Evolutionary conservation across 768 basidiomycete genomes (phyloP).

Genomic region (Tulasnella sp.): DNA sequence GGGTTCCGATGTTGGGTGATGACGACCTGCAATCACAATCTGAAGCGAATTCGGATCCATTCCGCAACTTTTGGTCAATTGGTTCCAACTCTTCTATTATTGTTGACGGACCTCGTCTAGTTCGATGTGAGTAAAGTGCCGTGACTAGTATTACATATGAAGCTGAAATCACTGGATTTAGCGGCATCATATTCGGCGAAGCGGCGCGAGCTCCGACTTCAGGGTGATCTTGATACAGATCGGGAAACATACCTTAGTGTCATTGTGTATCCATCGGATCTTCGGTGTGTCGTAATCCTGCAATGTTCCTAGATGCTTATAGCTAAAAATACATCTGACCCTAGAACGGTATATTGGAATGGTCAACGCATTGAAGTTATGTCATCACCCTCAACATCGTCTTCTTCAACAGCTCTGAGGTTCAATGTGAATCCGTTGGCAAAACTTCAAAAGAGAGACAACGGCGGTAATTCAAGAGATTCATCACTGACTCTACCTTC

Average conservation of each 20-base stretch:
- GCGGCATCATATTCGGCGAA: slow-evolving; percentile 25
- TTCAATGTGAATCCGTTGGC: too few relatives aligned
- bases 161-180: too few relatives aligned
- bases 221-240: slow-evolving; percentile 44
- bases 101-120: slow-evolving; percentile 35
- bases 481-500: neutral
- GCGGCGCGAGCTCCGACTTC: slow-evolving; percentile 36
- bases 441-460: too few relatives aligned
- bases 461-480: too few relatives aligned
- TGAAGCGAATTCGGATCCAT: neutral
- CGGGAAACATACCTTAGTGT: slow-evolving; percentile 42
- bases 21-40: slow-evolving; percentile 23
- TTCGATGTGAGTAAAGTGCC: too few relatives aligned
- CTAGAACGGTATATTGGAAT: slow-evolving; percentile 55
- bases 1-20: slow-evolving; percentile 50
- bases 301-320: too few relatives aligned
- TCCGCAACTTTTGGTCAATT: slow-evolving; percentile 51
- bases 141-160: too few relatives aligned
- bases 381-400: slow-evolving; percentile 23
- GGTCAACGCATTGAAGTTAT: slow-evolving; percentile 31
- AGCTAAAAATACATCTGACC: too few relatives aligned
- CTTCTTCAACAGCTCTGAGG: too few relatives aligned
- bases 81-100: slow-evolving; percentile 60
- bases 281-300: too few relatives aligned
- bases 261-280: slow-evolving; percentile 48